phyloP scores from a whole-genome alignment of 176 grass and related monocot species.

The Aegilops sharonensis region DNA sequence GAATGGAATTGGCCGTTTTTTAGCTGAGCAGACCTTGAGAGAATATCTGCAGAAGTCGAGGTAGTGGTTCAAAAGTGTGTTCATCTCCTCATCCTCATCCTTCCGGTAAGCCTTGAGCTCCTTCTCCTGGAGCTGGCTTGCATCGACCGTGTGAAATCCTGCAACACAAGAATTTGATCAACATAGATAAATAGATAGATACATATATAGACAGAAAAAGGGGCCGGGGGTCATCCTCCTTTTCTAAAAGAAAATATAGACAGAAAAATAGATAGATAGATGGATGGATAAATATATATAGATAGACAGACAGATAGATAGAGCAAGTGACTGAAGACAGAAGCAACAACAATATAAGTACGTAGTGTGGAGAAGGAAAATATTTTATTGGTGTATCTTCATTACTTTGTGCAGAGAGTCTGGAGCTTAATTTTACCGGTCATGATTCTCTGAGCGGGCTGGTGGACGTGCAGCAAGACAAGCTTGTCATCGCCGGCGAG shows the following conservation, averaged over 20 bases:
- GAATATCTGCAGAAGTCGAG: slow-evolving; percentile 21
- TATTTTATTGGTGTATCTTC: too few species aligned
- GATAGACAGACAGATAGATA: too few species aligned
- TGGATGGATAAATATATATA: too few species aligned
- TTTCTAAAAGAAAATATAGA: too few species aligned
- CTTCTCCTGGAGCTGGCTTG: slow-evolving; percentile 47
- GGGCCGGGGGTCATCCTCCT: too few species aligned
- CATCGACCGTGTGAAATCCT: slow-evolving; percentile 44
- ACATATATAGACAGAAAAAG: too few species aligned
- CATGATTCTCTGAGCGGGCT: slow-evolving; percentile 45
- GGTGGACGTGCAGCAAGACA: slow-evolving; percentile 61
- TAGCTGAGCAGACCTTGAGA: slow-evolving; percentile 3
- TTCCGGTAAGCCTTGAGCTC: slow-evolving; percentile 46
- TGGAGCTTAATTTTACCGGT: slow-evolving; percentile 13
- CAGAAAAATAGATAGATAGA: too few species aligned
- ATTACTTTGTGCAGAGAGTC: too few species aligned
- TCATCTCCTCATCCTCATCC: slow-evolving; percentile 51
- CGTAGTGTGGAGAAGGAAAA: too few species aligned
- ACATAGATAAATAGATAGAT: too few species aligned
- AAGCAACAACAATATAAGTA: neutral
- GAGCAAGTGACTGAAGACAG: too few species aligned
- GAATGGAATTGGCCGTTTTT: neutral
- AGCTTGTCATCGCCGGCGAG: neutral
- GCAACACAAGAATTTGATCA: neutral
- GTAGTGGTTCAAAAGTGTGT: slow-evolving; percentile 40